A percentile compares a stretch with the other conserved stretches of the same genome.
Evolutionary conservation across 1,284 basidiomycete genomes (phyloP).

Genomic region (Boletellus sp.): DNA sequence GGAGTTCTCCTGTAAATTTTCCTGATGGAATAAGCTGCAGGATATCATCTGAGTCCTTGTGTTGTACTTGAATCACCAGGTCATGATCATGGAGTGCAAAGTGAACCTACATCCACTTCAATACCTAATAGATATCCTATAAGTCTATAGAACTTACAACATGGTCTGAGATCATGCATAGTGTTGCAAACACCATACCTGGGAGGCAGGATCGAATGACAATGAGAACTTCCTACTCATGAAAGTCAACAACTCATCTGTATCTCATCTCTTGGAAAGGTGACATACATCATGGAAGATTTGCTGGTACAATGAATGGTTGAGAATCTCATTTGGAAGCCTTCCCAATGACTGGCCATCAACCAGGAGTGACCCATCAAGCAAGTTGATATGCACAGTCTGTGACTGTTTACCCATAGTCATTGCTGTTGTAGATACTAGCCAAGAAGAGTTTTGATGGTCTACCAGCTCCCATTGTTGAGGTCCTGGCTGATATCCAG

Average conservation of each 20-base stretch:
- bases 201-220: too few species aligned
- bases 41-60: constrained; percentile 19
- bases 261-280: too few species aligned
- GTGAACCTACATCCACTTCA: neutral
- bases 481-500: neutral
- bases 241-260: too few species aligned
- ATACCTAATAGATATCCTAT: too few species aligned
- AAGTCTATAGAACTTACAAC: too few species aligned
- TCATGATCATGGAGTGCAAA: constrained; percentile 31
- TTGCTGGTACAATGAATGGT: neutral
- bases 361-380: neutral
- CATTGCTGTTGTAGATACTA: neutral
- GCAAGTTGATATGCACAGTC: neutral
- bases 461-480: neutral
- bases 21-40: constrained; percentile 36
- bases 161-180: too few species aligned
- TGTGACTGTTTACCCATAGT: neutral
- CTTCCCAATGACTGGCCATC: neutral
- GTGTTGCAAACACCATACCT: too few species aligned
- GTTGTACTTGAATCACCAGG: constrained; percentile 17
- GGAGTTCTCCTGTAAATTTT: constrained; percentile 36
- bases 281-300: neutral
- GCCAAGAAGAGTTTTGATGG: neutral
- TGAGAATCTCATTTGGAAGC: neutral
- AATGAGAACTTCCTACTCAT: too few species aligned